Conservation (phyloP, 2,329 filamentous ascomycete genomes). For the Westerdykella aurantiaca region DNA sequence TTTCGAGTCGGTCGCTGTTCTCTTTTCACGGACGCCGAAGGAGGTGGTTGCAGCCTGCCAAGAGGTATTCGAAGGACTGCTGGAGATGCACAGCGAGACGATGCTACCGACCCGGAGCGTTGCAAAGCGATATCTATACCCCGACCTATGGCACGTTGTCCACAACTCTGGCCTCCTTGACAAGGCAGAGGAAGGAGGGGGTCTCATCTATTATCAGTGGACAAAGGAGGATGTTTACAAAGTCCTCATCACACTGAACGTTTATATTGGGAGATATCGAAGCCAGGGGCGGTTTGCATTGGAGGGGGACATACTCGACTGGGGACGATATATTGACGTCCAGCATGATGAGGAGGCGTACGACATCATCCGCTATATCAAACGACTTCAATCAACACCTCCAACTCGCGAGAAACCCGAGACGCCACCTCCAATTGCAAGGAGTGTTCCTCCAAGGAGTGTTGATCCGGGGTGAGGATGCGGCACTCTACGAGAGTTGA, state of each 20-base stretch:
- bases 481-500: too few relatives aligned
- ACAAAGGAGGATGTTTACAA: conserved; percentile 13
- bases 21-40: conserved; percentile 24
- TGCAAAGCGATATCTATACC: conserved; percentile 8
- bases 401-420: too few relatives aligned
- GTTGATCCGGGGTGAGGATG: too few relatives aligned
- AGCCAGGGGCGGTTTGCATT: conserved; percentile 21
- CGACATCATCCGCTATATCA: background rate
- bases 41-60: conserved; percentile 17
- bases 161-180: conserved; percentile 5
- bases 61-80: conserved; percentile 21
- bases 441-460: too few relatives aligned
- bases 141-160: conserved; percentile 17
- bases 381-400: background rate
- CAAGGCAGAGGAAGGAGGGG: conserved; percentile 4
- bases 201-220: conserved; percentile 19
- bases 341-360: background rate
- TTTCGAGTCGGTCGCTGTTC: conserved; percentile 22
- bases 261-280: conserved; percentile 27
- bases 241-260: conserved; percentile 23
- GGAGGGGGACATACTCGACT: conserved; percentile 17
- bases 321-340: conserved; percentile 12
- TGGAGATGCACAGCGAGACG: conserved; percentile 21
- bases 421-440: too few relatives aligned
- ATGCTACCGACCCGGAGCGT: conserved; percentile 5